Conservation (phyloP, 2,329 filamentous ascomycete genomes). For the Lecanicillium sp. region DNA sequence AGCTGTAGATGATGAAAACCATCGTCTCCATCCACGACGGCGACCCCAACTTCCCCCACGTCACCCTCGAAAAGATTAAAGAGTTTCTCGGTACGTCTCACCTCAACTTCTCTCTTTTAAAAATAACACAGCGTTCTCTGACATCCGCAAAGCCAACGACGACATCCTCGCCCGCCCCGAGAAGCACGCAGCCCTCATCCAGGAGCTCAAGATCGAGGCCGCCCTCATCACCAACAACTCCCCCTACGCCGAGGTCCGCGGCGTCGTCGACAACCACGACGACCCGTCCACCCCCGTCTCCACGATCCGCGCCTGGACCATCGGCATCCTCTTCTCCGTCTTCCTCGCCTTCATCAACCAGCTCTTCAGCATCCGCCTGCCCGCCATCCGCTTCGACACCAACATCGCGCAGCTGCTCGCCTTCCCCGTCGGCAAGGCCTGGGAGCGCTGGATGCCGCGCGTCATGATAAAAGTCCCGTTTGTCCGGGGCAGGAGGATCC, state of each 20-base stretch:
- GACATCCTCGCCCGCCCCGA: conserved; percentile 22
- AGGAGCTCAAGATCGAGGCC: conserved; percentile 29
- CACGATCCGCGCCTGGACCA: conserved; percentile 29
- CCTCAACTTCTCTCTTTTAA: too few relatives aligned
- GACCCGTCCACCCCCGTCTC: conserved; percentile 28
- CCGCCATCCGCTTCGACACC: conserved; percentile 29
- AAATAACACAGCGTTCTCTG: too few relatives aligned
- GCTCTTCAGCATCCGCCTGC: conserved; percentile 31
- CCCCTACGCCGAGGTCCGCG: too few relatives aligned
- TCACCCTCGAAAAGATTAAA: conserved; percentile 31
- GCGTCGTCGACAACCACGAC: conserved; percentile 34
- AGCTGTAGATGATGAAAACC: conserved; percentile 26
- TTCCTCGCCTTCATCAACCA: conserved; percentile 28
- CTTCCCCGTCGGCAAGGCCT: conserved; percentile 29
- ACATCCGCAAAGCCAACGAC: conserved; percentile 14
- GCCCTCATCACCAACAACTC: conserved; percentile 25
- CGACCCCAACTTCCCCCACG: conserved; percentile 38
- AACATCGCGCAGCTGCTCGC: conserved; percentile 32
- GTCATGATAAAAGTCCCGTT: conserved; percentile 20
- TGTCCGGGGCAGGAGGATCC: conserved; percentile 26
- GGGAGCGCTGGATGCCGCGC: conserved; percentile 28
- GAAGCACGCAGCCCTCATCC: conserved; percentile 24
- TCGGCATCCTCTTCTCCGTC: conserved; percentile 27
- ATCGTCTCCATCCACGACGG: conserved; percentile 34
- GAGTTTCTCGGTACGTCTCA: conserved; percentile 27